A percentile compares a stretch with the other conserved stretches of the same genome.
Conservation (phyloP, 345 rosid species). For the Citrus inodora region DNA sequence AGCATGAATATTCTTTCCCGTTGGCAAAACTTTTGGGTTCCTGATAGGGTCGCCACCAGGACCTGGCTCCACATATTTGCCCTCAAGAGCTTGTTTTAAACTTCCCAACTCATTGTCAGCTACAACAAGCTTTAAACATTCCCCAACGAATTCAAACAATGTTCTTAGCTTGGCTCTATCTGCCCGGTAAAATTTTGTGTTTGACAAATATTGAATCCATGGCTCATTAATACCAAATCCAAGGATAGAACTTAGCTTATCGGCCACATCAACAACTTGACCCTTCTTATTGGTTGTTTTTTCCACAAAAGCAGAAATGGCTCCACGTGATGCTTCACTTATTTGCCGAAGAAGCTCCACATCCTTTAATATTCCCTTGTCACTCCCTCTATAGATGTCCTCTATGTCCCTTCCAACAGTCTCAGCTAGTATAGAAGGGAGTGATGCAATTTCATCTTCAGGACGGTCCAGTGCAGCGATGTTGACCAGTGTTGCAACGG, state of each 20-base stretch:
- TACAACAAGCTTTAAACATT: slow-evolving; percentile 83
- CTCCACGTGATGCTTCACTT: slow-evolving; percentile 93
- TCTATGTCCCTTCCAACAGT: slow-evolving; percentile 80
- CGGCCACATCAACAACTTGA: slow-evolving; percentile 77
- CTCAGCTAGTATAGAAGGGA: slow-evolving; percentile 79
- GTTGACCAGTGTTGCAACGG: slow-evolving; percentile 90
- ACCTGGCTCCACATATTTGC: slow-evolving; percentile 93
- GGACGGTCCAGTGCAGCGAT: slow-evolving; percentile 94
- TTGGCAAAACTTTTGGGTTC: slow-evolving; percentile 95
- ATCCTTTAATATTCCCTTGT: slow-evolving; percentile 84
- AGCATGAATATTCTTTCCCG: slow-evolving; percentile 98
- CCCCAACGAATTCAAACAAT: slow-evolving; percentile 76
- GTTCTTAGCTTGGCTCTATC: slow-evolving; percentile 79
- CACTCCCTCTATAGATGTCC: slow-evolving; percentile 80
- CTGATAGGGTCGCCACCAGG: slow-evolving; percentile 99
- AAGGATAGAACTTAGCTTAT: slow-evolving; percentile 71
- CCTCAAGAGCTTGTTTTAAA: slow-evolving; percentile 91
- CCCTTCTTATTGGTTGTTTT: slow-evolving; percentile 79
- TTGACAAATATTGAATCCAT: slow-evolving; percentile 83
- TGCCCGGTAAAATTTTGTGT: slow-evolving; percentile 85
- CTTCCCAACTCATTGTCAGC: slow-evolving; percentile 94
- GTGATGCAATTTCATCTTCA: slow-evolving; percentile 67
- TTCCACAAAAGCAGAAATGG: slow-evolving; percentile 75
- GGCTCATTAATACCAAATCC: slow-evolving; percentile 98
- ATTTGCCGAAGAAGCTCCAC: slow-evolving; percentile 97